Evolutionary conservation across 768 basidiomycete genomes (phyloP).

Genomic region (Dioszegia aurantiaca): DNA sequence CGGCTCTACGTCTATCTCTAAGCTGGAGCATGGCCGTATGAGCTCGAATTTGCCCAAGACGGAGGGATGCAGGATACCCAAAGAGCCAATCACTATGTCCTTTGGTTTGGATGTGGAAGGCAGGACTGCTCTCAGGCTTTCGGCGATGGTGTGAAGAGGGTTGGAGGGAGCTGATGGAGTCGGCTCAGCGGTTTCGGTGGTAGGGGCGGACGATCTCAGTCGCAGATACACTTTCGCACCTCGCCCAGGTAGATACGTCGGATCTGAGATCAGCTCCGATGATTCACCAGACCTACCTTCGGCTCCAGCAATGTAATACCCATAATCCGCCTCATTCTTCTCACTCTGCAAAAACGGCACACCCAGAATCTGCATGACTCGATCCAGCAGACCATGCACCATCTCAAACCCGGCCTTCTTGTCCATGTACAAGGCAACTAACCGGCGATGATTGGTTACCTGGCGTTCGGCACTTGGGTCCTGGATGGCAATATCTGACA

Average conservation of each 20-base stretch:
- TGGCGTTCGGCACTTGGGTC: constrained; percentile 64
- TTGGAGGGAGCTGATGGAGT: constrained; percentile 29
- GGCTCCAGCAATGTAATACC: constrained; percentile 88
- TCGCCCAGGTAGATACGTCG: constrained; percentile 91
- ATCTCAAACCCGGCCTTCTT: constrained; percentile 96
- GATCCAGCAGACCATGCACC: constrained; percentile 88
- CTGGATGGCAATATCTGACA: constrained; percentile 88
- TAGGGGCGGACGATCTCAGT: constrained; percentile 41
- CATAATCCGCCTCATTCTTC: constrained; percentile 55
- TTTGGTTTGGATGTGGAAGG: constrained; percentile 27
- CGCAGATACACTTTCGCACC: constrained; percentile 91
- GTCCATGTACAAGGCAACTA: constrained; percentile 92
- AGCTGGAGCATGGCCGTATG: constrained; percentile 84
- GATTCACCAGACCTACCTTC: constrained; percentile 61
- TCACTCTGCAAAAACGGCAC: constrained; percentile 69
- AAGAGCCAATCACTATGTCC: constrained; percentile 77
- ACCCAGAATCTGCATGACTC: constrained; percentile 94
- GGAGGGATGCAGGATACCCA: constrained; percentile 89
- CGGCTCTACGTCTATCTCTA: constrained; percentile 94
- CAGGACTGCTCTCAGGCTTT: constrained; percentile 57
- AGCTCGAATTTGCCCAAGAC: constrained; percentile 94
- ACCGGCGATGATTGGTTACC: constrained; percentile 73
- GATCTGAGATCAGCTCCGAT: constrained; percentile 60
- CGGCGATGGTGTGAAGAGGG: constrained; percentile 52
- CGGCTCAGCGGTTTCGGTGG: constrained; percentile 19